Conservation (phyloP, 305 asterid genomes). For the Solanum chacoense region DNA sequence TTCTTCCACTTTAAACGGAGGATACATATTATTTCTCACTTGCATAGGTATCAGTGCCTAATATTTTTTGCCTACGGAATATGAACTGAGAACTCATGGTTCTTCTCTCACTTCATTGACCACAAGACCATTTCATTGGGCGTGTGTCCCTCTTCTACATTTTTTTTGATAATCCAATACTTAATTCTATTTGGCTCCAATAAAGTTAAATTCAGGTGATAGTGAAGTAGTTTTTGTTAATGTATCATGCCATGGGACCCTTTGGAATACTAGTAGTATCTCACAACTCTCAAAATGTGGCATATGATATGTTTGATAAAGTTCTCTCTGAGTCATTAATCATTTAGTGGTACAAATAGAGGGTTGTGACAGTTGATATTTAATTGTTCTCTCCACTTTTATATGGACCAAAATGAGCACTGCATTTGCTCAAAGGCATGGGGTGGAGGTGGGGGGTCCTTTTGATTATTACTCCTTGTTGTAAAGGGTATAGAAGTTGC, state of each 20-base stretch:
- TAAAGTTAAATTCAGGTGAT: background rate
- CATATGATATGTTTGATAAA: background rate
- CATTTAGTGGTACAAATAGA: background rate
- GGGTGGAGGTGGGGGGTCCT: background rate
- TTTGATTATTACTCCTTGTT: background rate
- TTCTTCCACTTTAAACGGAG: background rate
- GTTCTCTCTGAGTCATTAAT: background rate
- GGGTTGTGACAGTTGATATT: background rate
- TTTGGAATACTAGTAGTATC: background rate
- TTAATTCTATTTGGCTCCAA: background rate
- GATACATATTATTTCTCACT: background rate
- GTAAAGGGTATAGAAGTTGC: background rate
- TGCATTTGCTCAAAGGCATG: background rate
- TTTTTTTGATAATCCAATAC: background rate
- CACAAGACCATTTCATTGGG: background rate
- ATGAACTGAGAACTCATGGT: background rate
- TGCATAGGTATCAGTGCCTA: background rate
- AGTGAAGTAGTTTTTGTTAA: background rate
- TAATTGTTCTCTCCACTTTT: slow-evolving; percentile 1
- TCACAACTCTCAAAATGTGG: background rate
- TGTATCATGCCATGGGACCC: background rate
- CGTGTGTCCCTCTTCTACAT: background rate
- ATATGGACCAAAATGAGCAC: background rate
- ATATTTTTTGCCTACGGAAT: background rate
- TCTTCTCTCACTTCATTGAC: background rate